phyloP scores from a whole-genome alignment of 352 stramenopile species.

The Globisporangium nunn region DNA sequence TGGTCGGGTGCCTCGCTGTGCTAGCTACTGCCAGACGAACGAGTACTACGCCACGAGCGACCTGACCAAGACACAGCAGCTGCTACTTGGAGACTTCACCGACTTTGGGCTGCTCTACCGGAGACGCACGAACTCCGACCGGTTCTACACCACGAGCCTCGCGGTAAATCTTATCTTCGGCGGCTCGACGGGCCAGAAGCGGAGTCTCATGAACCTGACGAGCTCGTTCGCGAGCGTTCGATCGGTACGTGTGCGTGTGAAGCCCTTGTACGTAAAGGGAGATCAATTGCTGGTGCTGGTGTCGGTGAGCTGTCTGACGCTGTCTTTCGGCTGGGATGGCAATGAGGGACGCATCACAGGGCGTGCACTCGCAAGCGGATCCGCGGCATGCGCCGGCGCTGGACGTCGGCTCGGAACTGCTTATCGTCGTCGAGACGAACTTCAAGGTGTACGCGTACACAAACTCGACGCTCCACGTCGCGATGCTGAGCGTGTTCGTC shows the following conservation, averaged over 20 bases:
- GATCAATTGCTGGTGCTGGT: not conserved
- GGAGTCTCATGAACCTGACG: slow-evolving; percentile 36
- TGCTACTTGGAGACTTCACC: slow-evolving; percentile 78
- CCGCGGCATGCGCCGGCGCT: slow-evolving; percentile 22
- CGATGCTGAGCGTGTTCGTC: slow-evolving; percentile 91
- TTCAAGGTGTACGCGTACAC: slow-evolving; percentile 92
- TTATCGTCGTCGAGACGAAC: slow-evolving; percentile 89
- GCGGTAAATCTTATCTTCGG: slow-evolving; percentile 89
- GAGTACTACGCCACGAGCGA: slow-evolving; percentile 76
- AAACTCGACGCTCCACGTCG: slow-evolving; percentile 82
- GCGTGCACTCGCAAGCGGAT: slow-evolving; percentile 34
- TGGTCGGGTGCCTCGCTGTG: no score
- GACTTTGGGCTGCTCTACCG: slow-evolving; percentile 85
- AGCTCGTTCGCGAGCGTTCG: slow-evolving; percentile 40
- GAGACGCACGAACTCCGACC: slow-evolving; percentile 34
- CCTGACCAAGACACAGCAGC: slow-evolving; percentile 69
- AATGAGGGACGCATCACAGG: no score
- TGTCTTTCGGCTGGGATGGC: no score
- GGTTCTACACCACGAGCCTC: slow-evolving; percentile 87
- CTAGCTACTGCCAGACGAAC: slow-evolving; percentile 77
- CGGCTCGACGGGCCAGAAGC: slow-evolving; percentile 54
- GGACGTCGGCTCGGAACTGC: slow-evolving; percentile 33
- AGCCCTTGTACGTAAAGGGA: no score
- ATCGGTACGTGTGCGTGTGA: slow-evolving; percentile 9
- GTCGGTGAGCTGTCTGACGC: no score